Base-by-base conservation (phyloP, 2,329 filamentous ascomycete genomes). In the Leptographium galeiforme region DNA sequence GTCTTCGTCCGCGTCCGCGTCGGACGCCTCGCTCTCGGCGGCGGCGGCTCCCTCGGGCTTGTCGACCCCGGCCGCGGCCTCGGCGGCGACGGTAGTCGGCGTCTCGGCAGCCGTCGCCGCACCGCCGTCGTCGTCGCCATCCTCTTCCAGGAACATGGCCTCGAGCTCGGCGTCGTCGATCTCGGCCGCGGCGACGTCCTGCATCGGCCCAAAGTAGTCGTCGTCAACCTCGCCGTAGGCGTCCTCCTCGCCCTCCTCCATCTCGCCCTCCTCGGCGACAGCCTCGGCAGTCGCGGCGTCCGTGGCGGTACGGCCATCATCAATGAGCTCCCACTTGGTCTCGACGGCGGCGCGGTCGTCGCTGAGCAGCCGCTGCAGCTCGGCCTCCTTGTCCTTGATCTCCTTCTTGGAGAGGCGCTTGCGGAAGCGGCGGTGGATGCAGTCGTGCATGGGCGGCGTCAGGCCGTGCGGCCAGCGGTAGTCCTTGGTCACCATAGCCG, bases 391-490 rank as follows among this genome's bases (percentile, higher is more conserved):
- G 60, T 88, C 84, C 64, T 91, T 85, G 57, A 93, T 90, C 58
- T 90, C 87, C 56, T 88, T 84, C 54, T 89, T 83, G 56, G 84
- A 88, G 52, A 91, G 79, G 4, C 88, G 82, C 63, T 90, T 89
- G 55, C 89, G 81, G 68, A 95, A 95, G 36, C 89, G 79, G 33
- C 87, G 81, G 65, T 88, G 89, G 45, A 87, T 77, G 45, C 85
- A 88, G 71, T 87, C 88, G 63, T 88, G 85, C 82, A 95, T 87
- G 1, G 89, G 89, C 6, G 89, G 88, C 2, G 89, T 93, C 19
- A 95, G 72, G 36, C 89, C 89, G 66, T 95, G 89, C 1, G 89
- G 85, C 73, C 87, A 95, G 63, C 81, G 84, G 61, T 84, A 82
- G 6, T 69, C 82, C 65, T 68, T 72, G 61, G 88, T 78, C 50